Conservation (phyloP, 1,284 basidiomycete genomes). For the Leccinum fallax region DNA sequence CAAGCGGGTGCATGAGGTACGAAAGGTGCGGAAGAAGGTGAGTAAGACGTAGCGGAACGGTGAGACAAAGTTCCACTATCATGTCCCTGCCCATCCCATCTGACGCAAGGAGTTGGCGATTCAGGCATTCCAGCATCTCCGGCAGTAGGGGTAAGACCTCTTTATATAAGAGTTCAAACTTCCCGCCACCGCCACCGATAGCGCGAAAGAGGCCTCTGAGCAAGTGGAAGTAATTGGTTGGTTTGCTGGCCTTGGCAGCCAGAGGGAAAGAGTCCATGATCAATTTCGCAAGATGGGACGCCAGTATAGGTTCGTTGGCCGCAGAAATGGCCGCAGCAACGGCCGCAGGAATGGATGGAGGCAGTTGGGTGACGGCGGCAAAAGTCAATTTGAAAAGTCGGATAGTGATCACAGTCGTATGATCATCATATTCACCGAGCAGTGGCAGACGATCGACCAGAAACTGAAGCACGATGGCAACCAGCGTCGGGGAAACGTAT, state of each 20-base stretch:
- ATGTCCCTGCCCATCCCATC: constrained; percentile 81
- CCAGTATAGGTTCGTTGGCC: constrained; percentile 89
- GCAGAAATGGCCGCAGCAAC: constrained; percentile 47
- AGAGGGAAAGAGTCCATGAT: constrained; percentile 98
- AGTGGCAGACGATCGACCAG: constrained; percentile 83
- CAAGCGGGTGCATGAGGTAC: constrained; percentile 97
- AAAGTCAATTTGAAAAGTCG: constrained; percentile 98
- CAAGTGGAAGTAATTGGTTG: constrained; percentile 94
- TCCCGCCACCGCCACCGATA: constrained; percentile 92
- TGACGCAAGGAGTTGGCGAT: constrained; percentile 85
- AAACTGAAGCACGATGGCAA: constrained; percentile 90
- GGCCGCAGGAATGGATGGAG: not conserved
- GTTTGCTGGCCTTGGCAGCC: constrained; percentile 89
- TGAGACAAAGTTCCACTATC: constrained; percentile 97
- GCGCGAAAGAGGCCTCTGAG: constrained; percentile 94
- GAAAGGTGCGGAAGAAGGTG: constrained; percentile 95
- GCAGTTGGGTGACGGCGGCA: constrained; percentile 75
- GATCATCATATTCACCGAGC: constrained; percentile 86
- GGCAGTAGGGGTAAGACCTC: constrained; percentile 96
- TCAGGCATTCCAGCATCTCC: constrained; percentile 95
- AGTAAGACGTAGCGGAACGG: constrained; percentile 93
- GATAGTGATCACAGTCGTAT: constrained; percentile 80
- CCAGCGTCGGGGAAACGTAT: constrained; percentile 84
- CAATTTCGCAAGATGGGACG: constrained; percentile 89
- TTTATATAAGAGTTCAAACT: constrained; percentile 95